phyloP scores from a whole-genome alignment of 495 filamentous ascomycete species.

The Xylaria castorea region DNA sequence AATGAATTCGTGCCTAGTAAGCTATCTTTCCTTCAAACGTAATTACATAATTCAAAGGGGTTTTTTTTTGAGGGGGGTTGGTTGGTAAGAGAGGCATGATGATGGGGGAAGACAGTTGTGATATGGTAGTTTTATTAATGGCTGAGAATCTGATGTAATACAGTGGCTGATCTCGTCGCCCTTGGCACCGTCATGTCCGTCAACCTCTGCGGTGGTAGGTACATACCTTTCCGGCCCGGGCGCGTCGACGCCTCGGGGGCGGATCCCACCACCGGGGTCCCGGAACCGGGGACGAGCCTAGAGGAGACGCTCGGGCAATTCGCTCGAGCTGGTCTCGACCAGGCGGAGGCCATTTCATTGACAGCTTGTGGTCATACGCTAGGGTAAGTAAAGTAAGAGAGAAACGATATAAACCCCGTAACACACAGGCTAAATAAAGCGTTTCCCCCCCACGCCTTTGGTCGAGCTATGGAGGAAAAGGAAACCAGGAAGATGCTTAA shows the following conservation, averaged over 20 bases:
- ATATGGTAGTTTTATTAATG: not conserved
- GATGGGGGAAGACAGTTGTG: not conserved
- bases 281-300: conserved; percentile 52
- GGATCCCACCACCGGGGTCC: conserved; percentile 51
- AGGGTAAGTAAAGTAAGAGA: conserved; percentile 45
- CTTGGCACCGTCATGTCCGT: conserved; percentile 54
- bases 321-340: conserved; percentile 50
- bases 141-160: not conserved
- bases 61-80: not conserved
- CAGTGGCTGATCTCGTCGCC: conserved; percentile 57
- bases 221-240: conserved; percentile 55
- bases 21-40: not conserved
- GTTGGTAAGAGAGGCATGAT: not conserved
- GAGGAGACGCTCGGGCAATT: conserved; percentile 53
- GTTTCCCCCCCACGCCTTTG: too few relatives aligned
- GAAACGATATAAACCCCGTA: not conserved
- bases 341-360: conserved; percentile 54
- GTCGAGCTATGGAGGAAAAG: not conserved
- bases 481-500: not conserved
- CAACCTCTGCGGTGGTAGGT: conserved; percentile 54
- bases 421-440: too few relatives aligned
- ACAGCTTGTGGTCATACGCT: conserved; percentile 61
- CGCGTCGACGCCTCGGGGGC: conserved; percentile 55
- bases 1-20: conserved; percentile 41
- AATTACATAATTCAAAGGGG: not conserved